Evolutionary conservation across 164 flowering plant genomes (phyloP).

Genomic region (Vitis labrusca): DNA sequence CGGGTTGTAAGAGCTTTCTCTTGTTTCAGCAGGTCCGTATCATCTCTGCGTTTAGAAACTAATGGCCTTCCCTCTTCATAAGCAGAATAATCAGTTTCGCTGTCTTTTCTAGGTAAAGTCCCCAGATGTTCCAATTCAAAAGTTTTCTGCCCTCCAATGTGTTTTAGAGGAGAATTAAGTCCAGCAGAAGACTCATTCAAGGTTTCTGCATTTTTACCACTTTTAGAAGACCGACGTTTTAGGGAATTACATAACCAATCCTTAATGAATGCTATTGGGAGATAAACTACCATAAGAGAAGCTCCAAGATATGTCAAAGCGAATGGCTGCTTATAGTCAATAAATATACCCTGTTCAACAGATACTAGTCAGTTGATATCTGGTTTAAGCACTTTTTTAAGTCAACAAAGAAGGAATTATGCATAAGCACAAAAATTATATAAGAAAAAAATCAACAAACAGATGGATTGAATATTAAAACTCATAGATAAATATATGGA

Average conservation of each 20-base stretch:
- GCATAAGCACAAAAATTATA: neutral
- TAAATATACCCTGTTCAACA: conserved; percentile 62
- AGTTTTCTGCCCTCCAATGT: conserved; percentile 40
- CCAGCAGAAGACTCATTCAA: conserved; percentile 33
- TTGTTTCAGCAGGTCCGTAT: conserved; percentile 33
- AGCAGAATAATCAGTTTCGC: conserved; percentile 56
- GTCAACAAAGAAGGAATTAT: no score
- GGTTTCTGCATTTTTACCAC: conserved; percentile 40
- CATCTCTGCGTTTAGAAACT: conserved; percentile 44
- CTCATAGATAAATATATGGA: no score
- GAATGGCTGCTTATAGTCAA: conserved; percentile 91
- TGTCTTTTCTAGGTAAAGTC: conserved; percentile 59
- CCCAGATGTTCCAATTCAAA: conserved; percentile 67
- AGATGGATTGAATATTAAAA: no score
- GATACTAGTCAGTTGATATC: conserved; percentile 5
- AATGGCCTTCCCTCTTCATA: conserved; percentile 62
- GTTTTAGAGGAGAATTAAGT: conserved; percentile 51
- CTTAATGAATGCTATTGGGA: conserved; percentile 86
- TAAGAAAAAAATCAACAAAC: neutral
- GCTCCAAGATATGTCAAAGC: conserved; percentile 97
- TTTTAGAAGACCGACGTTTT: conserved; percentile 54
- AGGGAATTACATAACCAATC: conserved; percentile 63
- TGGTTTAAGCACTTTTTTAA: neutral
- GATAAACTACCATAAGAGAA: conserved; percentile 91
- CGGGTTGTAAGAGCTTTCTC: conserved; percentile 46